Conservation (phyloP, 305 asterid species). For the Fraxinus angustifolia region DNA sequence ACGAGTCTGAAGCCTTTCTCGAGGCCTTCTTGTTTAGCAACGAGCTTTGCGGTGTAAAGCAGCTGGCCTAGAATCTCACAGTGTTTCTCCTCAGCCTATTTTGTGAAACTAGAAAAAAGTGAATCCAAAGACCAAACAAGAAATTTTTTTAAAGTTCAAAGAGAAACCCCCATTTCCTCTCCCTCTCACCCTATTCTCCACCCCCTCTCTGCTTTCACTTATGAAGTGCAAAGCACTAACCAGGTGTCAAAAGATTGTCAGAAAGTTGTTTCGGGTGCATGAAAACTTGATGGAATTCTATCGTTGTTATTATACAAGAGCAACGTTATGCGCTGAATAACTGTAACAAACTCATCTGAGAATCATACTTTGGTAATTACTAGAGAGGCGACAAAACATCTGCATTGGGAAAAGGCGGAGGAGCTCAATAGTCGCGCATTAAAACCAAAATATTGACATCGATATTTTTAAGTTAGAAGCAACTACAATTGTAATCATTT, state of each 20-base stretch:
- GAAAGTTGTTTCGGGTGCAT: neutral
- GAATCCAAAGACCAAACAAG: neutral
- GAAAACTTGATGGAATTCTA: neutral
- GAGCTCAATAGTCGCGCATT: neutral
- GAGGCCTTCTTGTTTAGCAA: conserved; percentile 90
- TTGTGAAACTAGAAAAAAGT: neutral
- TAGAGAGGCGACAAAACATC: neutral
- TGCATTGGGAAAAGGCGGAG: neutral
- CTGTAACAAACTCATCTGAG: neutral
- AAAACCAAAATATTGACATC: neutral
- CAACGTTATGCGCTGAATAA: neutral
- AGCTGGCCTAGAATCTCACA: conserved; percentile 71
- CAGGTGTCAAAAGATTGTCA: neutral
- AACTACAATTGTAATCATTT: neutral
- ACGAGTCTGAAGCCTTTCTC: conserved; percentile 79
- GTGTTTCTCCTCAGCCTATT: conserved; percentile 78
- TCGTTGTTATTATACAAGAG: neutral
- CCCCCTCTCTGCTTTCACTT: neutral
- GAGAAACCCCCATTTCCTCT: neutral
- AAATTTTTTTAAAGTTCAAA: neutral
- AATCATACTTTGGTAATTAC: neutral
- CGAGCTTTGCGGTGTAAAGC: conserved; percentile 71
- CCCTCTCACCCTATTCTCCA: neutral
- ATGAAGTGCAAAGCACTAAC: neutral
- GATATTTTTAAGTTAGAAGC: neutral